Conservation (phyloP, 805 yeast genomes). For the Starmerella sirachaensis region DNA sequence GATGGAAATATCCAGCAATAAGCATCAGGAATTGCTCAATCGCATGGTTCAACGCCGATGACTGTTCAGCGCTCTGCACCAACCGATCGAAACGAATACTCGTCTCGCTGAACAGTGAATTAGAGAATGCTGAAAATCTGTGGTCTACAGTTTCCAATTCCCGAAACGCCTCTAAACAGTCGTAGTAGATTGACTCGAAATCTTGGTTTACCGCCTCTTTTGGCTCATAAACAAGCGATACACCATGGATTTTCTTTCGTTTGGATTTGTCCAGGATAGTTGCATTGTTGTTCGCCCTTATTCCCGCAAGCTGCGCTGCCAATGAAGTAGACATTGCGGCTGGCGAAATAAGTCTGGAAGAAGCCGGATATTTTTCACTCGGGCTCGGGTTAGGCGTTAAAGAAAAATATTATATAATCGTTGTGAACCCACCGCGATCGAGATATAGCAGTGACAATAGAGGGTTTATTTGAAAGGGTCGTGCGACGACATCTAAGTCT, state of each 20-base stretch:
- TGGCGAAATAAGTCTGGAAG: not conserved
- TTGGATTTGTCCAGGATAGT: slow-evolving; percentile 74
- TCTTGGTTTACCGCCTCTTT: slow-evolving; percentile 91
- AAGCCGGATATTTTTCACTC: not conserved
- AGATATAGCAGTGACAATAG: too few relatives aligned
- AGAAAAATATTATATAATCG: slow-evolving; percentile 13
- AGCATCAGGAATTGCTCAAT: slow-evolving; percentile 62
- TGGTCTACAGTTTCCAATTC: slow-evolving; percentile 61
- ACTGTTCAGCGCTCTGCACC: slow-evolving; percentile 68
- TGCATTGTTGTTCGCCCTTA: slow-evolving; percentile 38
- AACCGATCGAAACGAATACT: slow-evolving; percentile 69
- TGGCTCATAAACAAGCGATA: slow-evolving; percentile 76
- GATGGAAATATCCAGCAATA: slow-evolving; percentile 61
- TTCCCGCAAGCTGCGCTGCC: slow-evolving; percentile 68
- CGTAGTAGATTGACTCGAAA: slow-evolving; percentile 63
- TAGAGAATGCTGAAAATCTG: slow-evolving; percentile 58
- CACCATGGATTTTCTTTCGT: slow-evolving; percentile 76
- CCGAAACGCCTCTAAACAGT: slow-evolving; percentile 62
- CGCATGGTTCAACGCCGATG: slow-evolving; percentile 60
- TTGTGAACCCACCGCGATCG: too few relatives aligned
- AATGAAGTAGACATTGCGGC: slow-evolving; percentile 34
- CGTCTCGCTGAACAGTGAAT: slow-evolving; percentile 70
- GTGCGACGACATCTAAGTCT: too few relatives aligned
- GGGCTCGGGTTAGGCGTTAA: not conserved
- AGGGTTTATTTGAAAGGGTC: too few relatives aligned